phyloP scores from a whole-genome alignment of 1,139 yeast species.

The Kurtzmaniella natalensis region DNA sequence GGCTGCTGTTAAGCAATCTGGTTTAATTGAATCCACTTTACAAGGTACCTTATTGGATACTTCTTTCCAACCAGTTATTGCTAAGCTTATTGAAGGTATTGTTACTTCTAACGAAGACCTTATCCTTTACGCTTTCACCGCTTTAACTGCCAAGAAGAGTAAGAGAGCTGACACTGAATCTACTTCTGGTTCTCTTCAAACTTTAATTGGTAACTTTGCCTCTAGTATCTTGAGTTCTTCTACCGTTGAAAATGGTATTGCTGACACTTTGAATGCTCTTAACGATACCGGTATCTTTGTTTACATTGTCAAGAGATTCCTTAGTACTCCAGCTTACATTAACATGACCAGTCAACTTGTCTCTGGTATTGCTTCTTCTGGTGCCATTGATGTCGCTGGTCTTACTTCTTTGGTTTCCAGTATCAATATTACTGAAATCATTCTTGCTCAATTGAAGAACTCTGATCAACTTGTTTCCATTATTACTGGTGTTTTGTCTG shows the following conservation, averaged over 20 bases:
- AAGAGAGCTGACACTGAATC: constrained; percentile 5
- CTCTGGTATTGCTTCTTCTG: constrained; percentile 22
- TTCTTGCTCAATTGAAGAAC: constrained; percentile 21
- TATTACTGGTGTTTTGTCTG: constrained; percentile 23
- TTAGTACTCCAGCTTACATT: constrained; percentile 33
- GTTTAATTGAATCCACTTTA: constrained; percentile 29
- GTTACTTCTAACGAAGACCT: constrained; percentile 27
- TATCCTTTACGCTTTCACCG: constrained; percentile 19
- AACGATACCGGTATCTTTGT: constrained; percentile 43
- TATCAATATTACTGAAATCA: constrained; percentile 26
- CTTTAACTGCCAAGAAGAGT: constrained; percentile 11
- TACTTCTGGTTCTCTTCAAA: constrained; percentile 20
- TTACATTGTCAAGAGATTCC: constrained; percentile 31
- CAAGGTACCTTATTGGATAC: constrained; percentile 37
- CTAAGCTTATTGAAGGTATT: constrained; percentile 30
- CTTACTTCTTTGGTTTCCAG: constrained; percentile 13
- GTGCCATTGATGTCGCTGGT: constrained; percentile 16
- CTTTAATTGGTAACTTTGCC: constrained; percentile 28
- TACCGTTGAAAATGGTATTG: constrained; percentile 22
- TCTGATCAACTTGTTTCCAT: constrained; percentile 20
- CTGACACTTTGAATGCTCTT: constrained; percentile 30
- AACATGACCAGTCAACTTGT: constrained; percentile 33
- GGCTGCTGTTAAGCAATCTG: constrained; percentile 25
- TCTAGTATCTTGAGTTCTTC: constrained; percentile 27
- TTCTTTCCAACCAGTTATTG: constrained; percentile 31